A percentile compares a stretch with the other conserved stretches of the same genome.
Conservation (phyloP, 2,329 filamentous ascomycete species). For the Trichocomaceae sp. region DNA sequence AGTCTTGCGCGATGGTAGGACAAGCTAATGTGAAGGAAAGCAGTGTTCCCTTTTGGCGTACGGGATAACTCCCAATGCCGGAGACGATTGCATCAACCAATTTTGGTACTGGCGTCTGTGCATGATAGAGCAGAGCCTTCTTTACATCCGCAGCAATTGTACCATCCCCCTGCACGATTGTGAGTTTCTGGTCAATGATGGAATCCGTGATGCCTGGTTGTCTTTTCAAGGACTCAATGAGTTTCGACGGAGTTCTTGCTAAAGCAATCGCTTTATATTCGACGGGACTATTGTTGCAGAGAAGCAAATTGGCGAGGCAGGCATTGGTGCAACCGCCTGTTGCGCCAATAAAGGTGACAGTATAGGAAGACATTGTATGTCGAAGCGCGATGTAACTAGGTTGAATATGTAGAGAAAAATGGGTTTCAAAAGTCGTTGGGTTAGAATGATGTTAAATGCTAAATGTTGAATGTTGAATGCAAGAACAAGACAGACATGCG, state of each 20-base stretch:
- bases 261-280: conserved; percentile 44
- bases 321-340: conserved; percentile 44
- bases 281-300: conserved; percentile 20
- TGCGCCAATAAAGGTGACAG: conserved; percentile 48
- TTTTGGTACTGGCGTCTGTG: conserved; percentile 10
- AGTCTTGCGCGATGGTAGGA: conserved; percentile 29
- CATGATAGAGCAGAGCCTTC: conserved; percentile 27
- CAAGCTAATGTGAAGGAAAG: conserved; percentile 27
- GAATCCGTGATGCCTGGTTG: conserved; percentile 33
- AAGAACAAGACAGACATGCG: not conserved
- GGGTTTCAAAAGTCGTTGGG: not conserved
- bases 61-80: conserved; percentile 40
- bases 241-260: conserved; percentile 46
- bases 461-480: not conserved
- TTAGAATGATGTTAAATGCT: not conserved
- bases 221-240: conserved; percentile 36
- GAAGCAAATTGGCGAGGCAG: conserved; percentile 40
- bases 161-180: conserved; percentile 44
- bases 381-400: not conserved
- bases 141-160: conserved; percentile 39
- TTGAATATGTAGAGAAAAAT: not conserved
- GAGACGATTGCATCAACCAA: conserved; percentile 41
- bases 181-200: conserved; percentile 36
- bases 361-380: conserved; percentile 20
- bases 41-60: conserved; percentile 19